A percentile compares a stretch with the other conserved stretches of the same genome.
These are phyloP conservation scores for Articulospora tetracladia DNA, from an alignment of 495 filamentous ascomycete genomes.

Conservation along the genomic window DNA sequence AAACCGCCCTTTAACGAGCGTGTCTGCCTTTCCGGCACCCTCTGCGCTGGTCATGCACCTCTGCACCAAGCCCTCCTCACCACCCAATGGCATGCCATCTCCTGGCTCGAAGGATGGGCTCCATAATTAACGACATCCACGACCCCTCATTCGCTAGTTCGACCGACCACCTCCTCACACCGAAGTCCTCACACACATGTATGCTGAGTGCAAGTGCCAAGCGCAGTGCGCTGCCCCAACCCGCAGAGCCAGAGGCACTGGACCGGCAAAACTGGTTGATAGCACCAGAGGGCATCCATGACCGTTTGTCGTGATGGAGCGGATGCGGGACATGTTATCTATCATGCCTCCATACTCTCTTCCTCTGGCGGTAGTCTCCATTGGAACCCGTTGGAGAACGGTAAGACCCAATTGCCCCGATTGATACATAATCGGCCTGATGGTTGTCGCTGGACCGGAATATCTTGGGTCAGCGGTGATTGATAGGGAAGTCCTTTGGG, in stretches of 20 bases:
- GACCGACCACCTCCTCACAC: background rate
- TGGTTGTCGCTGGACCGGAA: background rate
- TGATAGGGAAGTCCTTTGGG: background rate
- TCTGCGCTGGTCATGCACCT: constrained; percentile 1
- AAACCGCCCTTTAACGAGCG: background rate
- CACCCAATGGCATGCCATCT: constrained; percentile 8
- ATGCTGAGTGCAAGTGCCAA: constrained; percentile 10
- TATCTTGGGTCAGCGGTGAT: background rate
- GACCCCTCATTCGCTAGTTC: constrained; percentile 13
- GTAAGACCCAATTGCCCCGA: background rate
- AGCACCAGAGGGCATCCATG: background rate
- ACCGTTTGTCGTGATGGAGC: no score
- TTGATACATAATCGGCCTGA: background rate
- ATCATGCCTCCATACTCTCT: no score
- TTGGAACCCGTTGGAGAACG: background rate
- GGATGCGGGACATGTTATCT: no score
- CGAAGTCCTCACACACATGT: constrained; percentile 3
- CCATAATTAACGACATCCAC: background rate
- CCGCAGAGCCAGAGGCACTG: background rate
- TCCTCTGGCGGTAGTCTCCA: background rate
- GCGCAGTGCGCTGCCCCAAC: background rate
- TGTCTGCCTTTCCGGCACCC: constrained; percentile 8
- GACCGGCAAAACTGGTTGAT: no score
- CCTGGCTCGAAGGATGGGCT: constrained; percentile 6
- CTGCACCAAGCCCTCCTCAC: background rate